A percentile compares a stretch with the other conserved stretches of the same genome.
phyloP scores from a whole-genome alignment of 1,284 basidiomycete genomes.

The Porogramme epimiltina region DNA sequence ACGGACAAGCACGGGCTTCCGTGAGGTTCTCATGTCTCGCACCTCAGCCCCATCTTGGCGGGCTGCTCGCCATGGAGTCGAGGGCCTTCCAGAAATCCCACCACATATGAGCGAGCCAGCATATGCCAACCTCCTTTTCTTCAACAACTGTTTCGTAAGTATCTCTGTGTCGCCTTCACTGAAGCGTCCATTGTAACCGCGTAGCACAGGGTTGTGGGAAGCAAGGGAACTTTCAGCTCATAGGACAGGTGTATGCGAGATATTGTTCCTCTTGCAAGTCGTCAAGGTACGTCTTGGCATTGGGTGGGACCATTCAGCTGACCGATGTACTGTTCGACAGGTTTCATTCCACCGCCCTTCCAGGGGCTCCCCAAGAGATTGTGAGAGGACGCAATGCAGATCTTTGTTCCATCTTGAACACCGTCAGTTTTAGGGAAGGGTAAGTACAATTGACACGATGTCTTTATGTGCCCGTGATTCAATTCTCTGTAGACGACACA shows the following conservation, averaged over 20 bases:
- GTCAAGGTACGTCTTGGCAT: background rate
- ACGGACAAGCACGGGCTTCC: conserved; percentile 37
- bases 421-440: too few relatives aligned
- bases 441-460: too few relatives aligned
- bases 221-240: background rate
- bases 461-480: too few relatives aligned
- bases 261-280: background rate
- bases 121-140: conserved; percentile 16
- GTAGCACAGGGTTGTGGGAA: background rate
- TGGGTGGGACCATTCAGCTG: too few relatives aligned
- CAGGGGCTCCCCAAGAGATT: too few relatives aligned
- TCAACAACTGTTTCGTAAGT: conserved; percentile 17
- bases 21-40: conserved; percentile 38
- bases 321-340: too few relatives aligned
- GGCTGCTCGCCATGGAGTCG: background rate
- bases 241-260: background rate
- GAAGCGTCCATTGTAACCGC: background rate
- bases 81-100: conserved; percentile 17
- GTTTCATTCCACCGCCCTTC: too few relatives aligned
- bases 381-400: too few relatives aligned
- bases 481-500: too few relatives aligned
- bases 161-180: background rate
- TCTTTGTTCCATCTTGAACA: too few relatives aligned
- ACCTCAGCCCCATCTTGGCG: conserved; percentile 43
- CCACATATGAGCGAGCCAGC: conserved; percentile 12